phyloP scores from a whole-genome alignment of 2,329 filamentous ascomycete species.

The Xylaria sp. region DNA sequence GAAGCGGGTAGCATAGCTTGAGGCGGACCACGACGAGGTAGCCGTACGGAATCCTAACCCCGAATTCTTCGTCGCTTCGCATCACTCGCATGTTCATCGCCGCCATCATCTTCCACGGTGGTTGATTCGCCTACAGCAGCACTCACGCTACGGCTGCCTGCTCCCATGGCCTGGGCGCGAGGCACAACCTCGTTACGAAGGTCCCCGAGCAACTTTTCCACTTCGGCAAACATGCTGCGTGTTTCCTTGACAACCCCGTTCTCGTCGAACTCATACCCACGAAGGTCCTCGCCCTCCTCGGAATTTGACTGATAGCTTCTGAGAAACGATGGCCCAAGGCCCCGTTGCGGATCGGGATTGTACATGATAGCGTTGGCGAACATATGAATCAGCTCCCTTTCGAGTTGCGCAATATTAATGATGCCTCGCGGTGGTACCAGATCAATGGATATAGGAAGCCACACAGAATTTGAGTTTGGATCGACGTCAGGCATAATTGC shows the following conservation, averaged over 20 bases:
- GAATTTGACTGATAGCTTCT: slow-evolving; percentile 52
- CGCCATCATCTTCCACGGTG: slow-evolving; percentile 57
- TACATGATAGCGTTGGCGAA: slow-evolving; percentile 99
- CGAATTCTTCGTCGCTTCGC: slow-evolving; percentile 50
- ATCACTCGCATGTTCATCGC: slow-evolving; percentile 59
- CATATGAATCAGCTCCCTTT: slow-evolving; percentile 95
- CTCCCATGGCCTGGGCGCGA: slow-evolving; percentile 52
- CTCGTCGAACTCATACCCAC: slow-evolving; percentile 77
- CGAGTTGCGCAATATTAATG: slow-evolving; percentile 91
- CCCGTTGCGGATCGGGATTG: slow-evolving; percentile 82
- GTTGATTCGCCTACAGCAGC: slow-evolving; percentile 57
- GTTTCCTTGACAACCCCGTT: slow-evolving; percentile 90
- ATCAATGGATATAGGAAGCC: slow-evolving; percentile 78
- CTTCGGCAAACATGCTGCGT: slow-evolving; percentile 87
- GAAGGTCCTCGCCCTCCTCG: slow-evolving; percentile 54
- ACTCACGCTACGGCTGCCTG: slow-evolving; percentile 49
- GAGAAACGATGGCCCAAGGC: slow-evolving; percentile 72
- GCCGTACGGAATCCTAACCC: slow-evolving; percentile 38
- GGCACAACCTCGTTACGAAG: slow-evolving; percentile 76
- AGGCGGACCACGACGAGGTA: not conserved
- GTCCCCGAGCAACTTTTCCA: slow-evolving; percentile 80
- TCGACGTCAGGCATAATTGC: slow-evolving; percentile 70
- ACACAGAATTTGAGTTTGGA: slow-evolving; percentile 65
- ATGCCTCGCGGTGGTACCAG: slow-evolving; percentile 88
- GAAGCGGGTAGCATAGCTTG: not conserved